phyloP scores from a whole-genome alignment of 2,329 filamentous ascomycete species.

The Aspergillaceae sp. region DNA sequence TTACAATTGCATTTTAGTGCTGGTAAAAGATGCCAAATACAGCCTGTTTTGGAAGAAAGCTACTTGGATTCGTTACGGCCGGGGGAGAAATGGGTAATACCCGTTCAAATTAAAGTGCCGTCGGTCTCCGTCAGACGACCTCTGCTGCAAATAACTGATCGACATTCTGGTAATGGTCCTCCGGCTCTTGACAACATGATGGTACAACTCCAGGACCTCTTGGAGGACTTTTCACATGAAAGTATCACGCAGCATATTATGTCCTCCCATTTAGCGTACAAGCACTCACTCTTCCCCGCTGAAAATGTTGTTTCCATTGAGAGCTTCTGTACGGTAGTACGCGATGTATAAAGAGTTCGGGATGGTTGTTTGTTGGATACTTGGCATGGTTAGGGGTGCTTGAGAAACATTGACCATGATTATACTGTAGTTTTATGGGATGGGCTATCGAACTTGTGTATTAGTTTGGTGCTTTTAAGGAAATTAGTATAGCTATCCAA shows the following conservation, averaged over 20 bases:
- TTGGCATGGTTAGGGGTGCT: not conserved
- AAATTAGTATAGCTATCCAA: not conserved
- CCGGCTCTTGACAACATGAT: constrained; percentile 17
- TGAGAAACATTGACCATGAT: not conserved
- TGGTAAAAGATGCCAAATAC: constrained; percentile 15
- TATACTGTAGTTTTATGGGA: not conserved
- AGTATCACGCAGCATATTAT: constrained; percentile 15
- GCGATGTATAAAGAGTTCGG: not conserved
- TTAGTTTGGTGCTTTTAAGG: not conserved
- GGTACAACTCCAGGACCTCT: constrained; percentile 21
- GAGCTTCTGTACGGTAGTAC: constrained; percentile 15
- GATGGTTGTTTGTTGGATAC: not conserved
- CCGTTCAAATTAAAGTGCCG: constrained; percentile 17
- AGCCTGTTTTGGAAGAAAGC: constrained; percentile 13
- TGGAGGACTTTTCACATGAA: constrained; percentile 11
- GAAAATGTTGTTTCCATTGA: constrained; percentile 15
- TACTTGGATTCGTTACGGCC: constrained; percentile 17
- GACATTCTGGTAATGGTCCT: constrained; percentile 1
- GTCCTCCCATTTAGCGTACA: constrained; percentile 21
- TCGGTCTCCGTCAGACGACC: constrained; percentile 3
- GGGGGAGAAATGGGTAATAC: constrained; percentile 24
- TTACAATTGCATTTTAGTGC: constrained; percentile 16
- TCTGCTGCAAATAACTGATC: constrained; percentile 1
- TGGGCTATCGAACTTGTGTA: not conserved
- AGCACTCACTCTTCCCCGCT: constrained; percentile 22